Evolutionary conservation across 163 green algal genomes (phyloP).

Genomic region (Scenedesmus sp.): DNA sequence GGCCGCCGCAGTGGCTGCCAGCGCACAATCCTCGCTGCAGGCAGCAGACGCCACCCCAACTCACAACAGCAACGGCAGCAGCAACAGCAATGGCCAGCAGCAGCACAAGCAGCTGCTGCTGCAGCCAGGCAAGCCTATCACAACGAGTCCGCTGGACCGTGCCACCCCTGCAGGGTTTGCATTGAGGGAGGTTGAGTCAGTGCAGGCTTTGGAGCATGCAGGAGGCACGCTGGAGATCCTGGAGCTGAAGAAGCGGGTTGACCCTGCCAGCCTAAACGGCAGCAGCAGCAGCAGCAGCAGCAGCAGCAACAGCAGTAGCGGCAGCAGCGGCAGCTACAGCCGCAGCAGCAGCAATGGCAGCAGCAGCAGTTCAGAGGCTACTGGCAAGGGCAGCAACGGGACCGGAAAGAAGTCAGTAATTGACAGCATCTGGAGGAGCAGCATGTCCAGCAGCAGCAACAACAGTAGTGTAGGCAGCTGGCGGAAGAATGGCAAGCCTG

Average conservation of each 20-base stretch:
- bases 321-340: neutral
- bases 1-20: neutral
- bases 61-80: slow-evolving; percentile 5
- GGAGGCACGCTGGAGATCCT: slow-evolving; percentile 6
- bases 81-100: neutral
- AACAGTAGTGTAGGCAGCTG: neutral
- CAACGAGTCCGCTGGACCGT: neutral
- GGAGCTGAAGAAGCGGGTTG: neutral
- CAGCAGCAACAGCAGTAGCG: slow-evolving; percentile 11
- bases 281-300: slow-evolving; percentile 13
- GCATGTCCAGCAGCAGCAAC: neutral
- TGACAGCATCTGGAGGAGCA: neutral
- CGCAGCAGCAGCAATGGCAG: slow-evolving; percentile 18
- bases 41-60: neutral
- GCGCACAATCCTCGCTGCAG: neutral
- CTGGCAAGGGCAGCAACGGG: neutral
- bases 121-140: neutral
- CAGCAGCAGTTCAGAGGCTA: neutral
- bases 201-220: neutral
- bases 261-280: neutral
- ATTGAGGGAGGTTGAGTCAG: neutral
- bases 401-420: neutral
- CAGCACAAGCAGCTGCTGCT: neutral
- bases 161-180: neutral
- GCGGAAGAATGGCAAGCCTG: neutral